Base-by-base conservation (phyloP, 2,329 filamentous ascomycete genomes). In the Curvularia eragrostidis region DNA sequence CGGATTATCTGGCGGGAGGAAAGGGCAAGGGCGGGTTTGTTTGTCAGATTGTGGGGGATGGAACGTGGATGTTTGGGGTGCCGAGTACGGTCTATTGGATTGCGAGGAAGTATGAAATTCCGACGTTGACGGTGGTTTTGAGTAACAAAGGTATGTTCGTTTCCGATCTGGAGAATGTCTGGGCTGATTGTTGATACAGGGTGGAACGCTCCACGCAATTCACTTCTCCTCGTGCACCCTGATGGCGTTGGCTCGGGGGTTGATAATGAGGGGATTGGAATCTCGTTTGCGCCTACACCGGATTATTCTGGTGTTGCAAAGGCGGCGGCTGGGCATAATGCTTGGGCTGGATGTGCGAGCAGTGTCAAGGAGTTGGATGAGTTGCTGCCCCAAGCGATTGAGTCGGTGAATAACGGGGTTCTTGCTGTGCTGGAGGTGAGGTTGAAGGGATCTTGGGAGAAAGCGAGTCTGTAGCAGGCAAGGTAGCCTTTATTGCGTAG, bases 21-120 rank as follows among this genome's bases (percentile, higher is more conserved):
- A 75, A 82, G 58, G 77, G 82, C 30, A 69, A 70, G 50, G 69
- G 70, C 48, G 67, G 68, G 13, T 78, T 78, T 34, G 75, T 78
- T 0, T 77, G 74, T 58, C 75, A 78, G 47, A 77, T 90, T 55
- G 87, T 90, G 10, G 88, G 87, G 3, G 88, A 90, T 64, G 88
- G 88, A 2, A 88, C 87, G 0, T 90, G 81, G 71, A 80, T 90
- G 9, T 90, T 90, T 76, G 83, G 79, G 9, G 84, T 89, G 0
- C 87, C 87, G 0, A 84, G 85, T 0, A 84, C 82, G 3, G 88
- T 90, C 1, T 90, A 89, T 72, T 90, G 88, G 88, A 89, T 90
- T 48, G 80, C 84, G 0, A 81, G 86, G 61, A 81, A 86, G 19
- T 90, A 90, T 72, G 81, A 83, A 6, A 88, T 90, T 54, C 87